These are phyloP conservation scores for Cryphonectria nitschkei DNA, from an alignment of 2,329 filamentous ascomycete genomes.

Conservation along the genomic window DNA sequence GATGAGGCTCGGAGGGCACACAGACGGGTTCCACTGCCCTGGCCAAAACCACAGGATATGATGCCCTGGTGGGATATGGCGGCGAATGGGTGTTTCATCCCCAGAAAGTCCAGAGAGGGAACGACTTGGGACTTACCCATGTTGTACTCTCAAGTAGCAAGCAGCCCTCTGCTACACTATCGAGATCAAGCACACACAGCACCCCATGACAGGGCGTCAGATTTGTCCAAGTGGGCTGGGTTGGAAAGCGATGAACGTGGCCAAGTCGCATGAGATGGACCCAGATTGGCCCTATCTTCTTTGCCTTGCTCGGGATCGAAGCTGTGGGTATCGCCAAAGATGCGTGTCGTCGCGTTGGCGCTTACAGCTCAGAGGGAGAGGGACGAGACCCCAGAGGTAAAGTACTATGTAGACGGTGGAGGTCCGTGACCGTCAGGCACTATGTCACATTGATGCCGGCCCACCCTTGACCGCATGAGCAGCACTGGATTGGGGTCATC, in stretches of 20 bases:
- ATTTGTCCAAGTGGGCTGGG: not conserved
- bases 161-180: conserved; percentile 13
- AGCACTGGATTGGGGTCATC: not conserved
- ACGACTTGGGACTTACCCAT: conserved; percentile 27
- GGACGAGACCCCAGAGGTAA: not conserved
- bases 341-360: conserved; percentile 15
- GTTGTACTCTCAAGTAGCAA: conserved; percentile 13
- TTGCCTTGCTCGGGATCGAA: not conserved
- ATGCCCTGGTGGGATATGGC: conserved; percentile 9
- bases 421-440: not conserved
- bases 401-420: not conserved
- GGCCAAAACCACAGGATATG: not conserved
- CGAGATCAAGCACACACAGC: conserved; percentile 6
- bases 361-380: conserved; percentile 8
- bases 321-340: conserved; percentile 3
- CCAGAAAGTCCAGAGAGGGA: conserved; percentile 9
- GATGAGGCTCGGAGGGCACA: conserved; percentile 28
- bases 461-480: conserved; percentile 6
- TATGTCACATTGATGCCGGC: conserved; percentile 9
- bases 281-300: not conserved
- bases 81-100: conserved; percentile 27
- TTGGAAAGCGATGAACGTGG: not conserved
- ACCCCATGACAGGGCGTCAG: conserved; percentile 4
- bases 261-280: not conserved
- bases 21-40: conserved; percentile 22